Evolutionary conservation across 768 basidiomycete species (phyloP).

Genomic region (Lactarius indigo): DNA sequence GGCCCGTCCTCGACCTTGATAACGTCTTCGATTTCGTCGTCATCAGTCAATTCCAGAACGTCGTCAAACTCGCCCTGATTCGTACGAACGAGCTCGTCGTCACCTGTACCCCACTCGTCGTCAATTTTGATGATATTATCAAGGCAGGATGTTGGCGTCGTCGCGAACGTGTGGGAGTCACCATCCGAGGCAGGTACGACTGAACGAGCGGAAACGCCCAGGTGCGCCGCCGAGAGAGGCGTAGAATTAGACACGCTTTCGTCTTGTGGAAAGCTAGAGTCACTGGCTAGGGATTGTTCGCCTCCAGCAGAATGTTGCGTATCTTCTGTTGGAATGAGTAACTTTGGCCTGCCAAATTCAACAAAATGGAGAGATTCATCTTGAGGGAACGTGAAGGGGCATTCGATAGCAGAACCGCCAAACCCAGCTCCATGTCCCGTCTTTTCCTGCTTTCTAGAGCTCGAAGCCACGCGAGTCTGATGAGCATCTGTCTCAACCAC

Average conservation of each 20-base stretch:
- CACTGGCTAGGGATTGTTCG: neutral
- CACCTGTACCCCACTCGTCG: constrained; percentile 67
- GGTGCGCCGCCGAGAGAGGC: neutral
- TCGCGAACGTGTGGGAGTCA: neutral
- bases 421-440: neutral
- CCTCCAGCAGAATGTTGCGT: neutral
- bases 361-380: neutral
- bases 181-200: neutral
- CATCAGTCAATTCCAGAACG: constrained; percentile 25
- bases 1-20: constrained; percentile 28
- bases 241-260: neutral
- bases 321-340: constrained; percentile 10
- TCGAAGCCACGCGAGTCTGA: neutral
- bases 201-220: neutral
- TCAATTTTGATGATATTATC: constrained; percentile 27
- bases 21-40: constrained; percentile 32
- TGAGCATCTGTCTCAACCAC: constrained; percentile 12
- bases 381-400: neutral
- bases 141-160: neutral
- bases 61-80: constrained; percentile 31
- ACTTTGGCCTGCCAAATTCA: constrained; percentile 19
- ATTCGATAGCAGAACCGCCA: neutral
- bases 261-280: neutral
- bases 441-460: constrained; percentile 16
- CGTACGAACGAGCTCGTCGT: constrained; percentile 54